Percentiles rank a stretch among this genome's conserved stretches.
Evolutionary conservation across 495 filamentous ascomycete species (phyloP).

Genomic region (Lasiosphaeria ovina): DNA sequence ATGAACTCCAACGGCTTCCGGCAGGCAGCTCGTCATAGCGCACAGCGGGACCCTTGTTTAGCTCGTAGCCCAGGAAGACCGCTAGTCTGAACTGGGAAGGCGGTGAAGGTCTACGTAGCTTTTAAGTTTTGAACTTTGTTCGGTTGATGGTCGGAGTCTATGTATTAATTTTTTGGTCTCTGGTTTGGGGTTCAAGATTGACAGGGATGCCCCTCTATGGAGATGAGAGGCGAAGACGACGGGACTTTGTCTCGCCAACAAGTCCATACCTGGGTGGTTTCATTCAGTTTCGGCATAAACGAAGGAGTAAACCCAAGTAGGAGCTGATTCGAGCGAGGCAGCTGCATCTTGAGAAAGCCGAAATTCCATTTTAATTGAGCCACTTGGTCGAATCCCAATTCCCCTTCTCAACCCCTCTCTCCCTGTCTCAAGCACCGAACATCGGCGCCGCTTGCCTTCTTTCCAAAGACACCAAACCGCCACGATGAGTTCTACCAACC

Average conservation of each 20-base stretch:
- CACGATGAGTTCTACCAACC: slow-evolving; percentile 1
- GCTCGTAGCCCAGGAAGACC: too few relatives aligned
- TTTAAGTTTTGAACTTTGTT: slow-evolving; percentile 4
- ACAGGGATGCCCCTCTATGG: neutral
- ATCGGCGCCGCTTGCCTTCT: neutral
- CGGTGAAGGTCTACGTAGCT: slow-evolving; percentile 13
- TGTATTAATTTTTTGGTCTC: neutral
- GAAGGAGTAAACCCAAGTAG: neutral
- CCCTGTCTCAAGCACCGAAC: neutral
- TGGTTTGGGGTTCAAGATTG: neutral
- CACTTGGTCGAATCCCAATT: neutral
- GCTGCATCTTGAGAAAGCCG: neutral
- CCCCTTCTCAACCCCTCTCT: neutral
- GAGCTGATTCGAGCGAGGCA: neutral
- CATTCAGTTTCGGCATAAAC: too few relatives aligned
- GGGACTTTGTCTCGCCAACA: neutral
- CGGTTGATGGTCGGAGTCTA: neutral
- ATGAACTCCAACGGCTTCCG: too few relatives aligned
- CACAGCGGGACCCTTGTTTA: too few relatives aligned
- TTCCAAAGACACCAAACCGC: slow-evolving; percentile 4
- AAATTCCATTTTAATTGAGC: neutral
- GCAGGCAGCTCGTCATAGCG: too few relatives aligned
- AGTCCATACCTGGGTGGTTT: too few relatives aligned
- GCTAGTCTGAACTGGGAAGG: slow-evolving; percentile 7
- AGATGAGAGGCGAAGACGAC: neutral